Percentiles rank a stretch among this genome's conserved stretches.
Evolutionary conservation across 78 protist genomes (phyloP).

Genomic region (Dictyostelium brefeldianum): DNA sequence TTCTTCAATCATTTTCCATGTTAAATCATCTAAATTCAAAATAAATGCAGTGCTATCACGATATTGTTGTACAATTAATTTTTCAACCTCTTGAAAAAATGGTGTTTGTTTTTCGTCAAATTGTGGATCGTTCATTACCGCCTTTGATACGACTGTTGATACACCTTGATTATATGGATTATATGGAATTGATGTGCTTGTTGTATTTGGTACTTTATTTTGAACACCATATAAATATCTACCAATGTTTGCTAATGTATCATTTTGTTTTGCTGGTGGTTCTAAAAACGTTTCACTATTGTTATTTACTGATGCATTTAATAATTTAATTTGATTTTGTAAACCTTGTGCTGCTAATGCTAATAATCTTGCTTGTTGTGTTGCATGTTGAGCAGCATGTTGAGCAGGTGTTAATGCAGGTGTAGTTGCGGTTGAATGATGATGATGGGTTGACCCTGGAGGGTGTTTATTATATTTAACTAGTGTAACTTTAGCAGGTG

Average conservation of each 20-base stretch:
- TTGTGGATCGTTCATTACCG: neutral
- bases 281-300: neutral
- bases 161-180: too few relatives aligned
- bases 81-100: conserved; percentile 14
- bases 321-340: too few relatives aligned
- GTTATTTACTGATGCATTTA: too few relatives aligned
- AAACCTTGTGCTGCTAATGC: too few relatives aligned
- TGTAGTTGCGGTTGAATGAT: neutral
- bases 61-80: neutral
- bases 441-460: neutral
- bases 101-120: conserved; percentile 10
- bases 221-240: neutral
- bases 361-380: too few relatives aligned
- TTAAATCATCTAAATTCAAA: neutral
- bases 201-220: neutral
- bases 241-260: neutral
- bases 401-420: neutral
- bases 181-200: too few relatives aligned
- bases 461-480: neutral
- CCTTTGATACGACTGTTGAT: too few relatives aligned
- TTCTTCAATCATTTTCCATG: neutral
- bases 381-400: too few relatives aligned
- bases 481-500: neutral
- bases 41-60: neutral
- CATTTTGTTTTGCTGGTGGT: neutral